A percentile compares a stretch with the other conserved stretches of the same genome.
phyloP scores from a whole-genome alignment of 116 monocot species.

The Papilionanthe hybrid region DNA sequence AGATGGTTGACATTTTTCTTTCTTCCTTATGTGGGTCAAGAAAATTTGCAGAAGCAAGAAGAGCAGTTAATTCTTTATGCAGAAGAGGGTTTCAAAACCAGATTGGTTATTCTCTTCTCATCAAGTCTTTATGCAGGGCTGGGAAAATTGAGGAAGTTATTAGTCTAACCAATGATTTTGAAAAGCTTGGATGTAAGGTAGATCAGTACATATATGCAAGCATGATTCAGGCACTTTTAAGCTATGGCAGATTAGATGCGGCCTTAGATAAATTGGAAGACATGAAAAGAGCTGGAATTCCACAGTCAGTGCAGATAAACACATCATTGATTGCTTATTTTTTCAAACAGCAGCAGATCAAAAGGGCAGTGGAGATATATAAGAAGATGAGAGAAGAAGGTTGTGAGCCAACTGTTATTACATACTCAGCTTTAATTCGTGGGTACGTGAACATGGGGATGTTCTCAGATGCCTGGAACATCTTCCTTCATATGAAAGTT shows the following conservation, averaged over 20 bases:
- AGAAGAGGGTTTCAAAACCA: slow-evolving; percentile 51
- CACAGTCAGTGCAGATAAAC: slow-evolving; percentile 49
- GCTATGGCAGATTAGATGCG: slow-evolving; percentile 41
- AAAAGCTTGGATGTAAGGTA: slow-evolving; percentile 31
- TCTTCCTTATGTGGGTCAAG: slow-evolving; percentile 65
- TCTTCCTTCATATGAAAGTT: slow-evolving; percentile 46
- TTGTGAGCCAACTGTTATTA: slow-evolving; percentile 61
- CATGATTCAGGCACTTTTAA: slow-evolving; percentile 62
- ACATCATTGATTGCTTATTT: slow-evolving; percentile 81
- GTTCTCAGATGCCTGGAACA: slow-evolving; percentile 63
- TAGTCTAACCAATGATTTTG: slow-evolving; percentile 22
- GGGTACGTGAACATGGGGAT: slow-evolving; percentile 66
- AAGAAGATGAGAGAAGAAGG: slow-evolving; percentile 60
- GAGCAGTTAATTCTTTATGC: slow-evolving; percentile 37
- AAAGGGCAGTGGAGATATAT: slow-evolving; percentile 46
- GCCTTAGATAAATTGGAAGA: slow-evolving; percentile 56
- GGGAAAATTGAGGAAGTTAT: slow-evolving; percentile 59
- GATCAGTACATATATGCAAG: slow-evolving; percentile 66
- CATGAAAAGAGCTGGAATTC: slow-evolving; percentile 60
- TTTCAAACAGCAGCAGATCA: slow-evolving; percentile 49
- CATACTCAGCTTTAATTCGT: slow-evolving; percentile 74
- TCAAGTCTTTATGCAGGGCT: slow-evolving; percentile 61
- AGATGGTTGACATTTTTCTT: slow-evolving; percentile 42
- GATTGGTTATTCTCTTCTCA: slow-evolving; percentile 41
- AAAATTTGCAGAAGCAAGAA: slow-evolving; percentile 39